These are phyloP conservation scores for Theileria annulata DNA, from an alignment of 169 alveolate genomes.

Conservation along the genomic window DNA sequence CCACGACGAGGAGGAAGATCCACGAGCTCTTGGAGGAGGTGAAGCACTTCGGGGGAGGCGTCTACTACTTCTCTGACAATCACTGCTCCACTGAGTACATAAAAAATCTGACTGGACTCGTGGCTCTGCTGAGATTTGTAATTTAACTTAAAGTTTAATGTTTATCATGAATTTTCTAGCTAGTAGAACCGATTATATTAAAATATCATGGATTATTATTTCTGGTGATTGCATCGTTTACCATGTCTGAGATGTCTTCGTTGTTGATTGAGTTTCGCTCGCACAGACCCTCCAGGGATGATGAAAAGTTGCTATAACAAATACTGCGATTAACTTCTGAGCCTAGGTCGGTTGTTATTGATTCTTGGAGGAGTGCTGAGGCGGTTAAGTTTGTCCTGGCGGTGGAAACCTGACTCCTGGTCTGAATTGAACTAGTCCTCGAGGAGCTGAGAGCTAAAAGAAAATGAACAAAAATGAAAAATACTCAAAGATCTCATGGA, in stretches of 20 bases:
- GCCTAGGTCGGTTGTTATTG: neutral
- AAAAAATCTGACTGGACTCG: conserved; percentile 68
- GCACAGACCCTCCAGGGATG: conserved; percentile 53
- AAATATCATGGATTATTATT: conserved; percentile 2
- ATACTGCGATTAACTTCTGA: conserved; percentile 47
- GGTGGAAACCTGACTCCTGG: neutral
- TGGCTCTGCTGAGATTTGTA: conserved; percentile 66
- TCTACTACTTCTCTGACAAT: conserved; percentile 65
- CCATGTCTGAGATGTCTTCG: conserved; percentile 59
- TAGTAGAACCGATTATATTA: neutral
- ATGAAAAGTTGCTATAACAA: conserved; percentile 33
- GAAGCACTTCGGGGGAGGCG: conserved; percentile 64
- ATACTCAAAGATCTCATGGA: neutral
- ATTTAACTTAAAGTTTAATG: neutral
- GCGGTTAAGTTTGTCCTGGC: neutral
- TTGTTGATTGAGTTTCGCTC: conserved; percentile 36
- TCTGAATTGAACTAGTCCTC: neutral
- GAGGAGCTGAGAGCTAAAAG: neutral
- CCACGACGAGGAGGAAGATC: conserved; percentile 48
- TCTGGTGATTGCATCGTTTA: conserved; percentile 57
- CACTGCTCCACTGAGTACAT: conserved; percentile 72
- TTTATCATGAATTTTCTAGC: neutral
- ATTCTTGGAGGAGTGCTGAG: neutral
- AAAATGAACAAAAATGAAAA: neutral
- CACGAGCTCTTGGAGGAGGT: conserved; percentile 53